phyloP scores from a whole-genome alignment of 352 stramenopile genomes.

The Globisporangium rhizosaccharum region DNA sequence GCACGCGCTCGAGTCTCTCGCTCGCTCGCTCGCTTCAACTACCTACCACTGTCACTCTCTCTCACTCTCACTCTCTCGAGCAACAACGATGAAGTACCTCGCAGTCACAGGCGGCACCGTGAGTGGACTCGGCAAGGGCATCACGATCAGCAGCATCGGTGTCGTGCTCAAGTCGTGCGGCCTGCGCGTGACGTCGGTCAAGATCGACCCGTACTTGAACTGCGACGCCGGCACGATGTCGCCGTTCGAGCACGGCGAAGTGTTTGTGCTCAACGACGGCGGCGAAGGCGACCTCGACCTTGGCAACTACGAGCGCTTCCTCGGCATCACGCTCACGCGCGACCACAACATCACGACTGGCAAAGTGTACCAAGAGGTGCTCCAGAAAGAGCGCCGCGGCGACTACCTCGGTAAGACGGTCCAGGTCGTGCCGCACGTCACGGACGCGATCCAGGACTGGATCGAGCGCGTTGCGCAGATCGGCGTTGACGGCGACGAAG shows the following conservation, averaged over 20 bases:
- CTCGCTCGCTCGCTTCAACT: conserved; percentile 8
- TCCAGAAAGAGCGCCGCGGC: conserved; percentile 93
- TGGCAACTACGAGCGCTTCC: conserved; percentile 99
- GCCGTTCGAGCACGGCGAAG: conserved; percentile 95
- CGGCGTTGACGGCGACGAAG: conserved; percentile 78
- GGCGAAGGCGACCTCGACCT: conserved; percentile 97
- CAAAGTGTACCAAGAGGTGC: conserved; percentile 97
- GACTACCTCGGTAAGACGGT: conserved; percentile 99
- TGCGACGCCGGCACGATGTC: conserved; percentile 98
- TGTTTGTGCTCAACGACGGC: conserved; percentile 98
- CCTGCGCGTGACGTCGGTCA: conserved; percentile 95
- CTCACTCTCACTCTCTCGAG: neutral
- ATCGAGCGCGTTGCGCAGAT: conserved; percentile 97
- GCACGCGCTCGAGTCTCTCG: conserved; percentile 3
- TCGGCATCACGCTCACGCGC: conserved; percentile 92
- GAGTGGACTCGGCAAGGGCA: conserved; percentile 98
- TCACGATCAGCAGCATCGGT: conserved; percentile 98
- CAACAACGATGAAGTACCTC: conserved; percentile 94
- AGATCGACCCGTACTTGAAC: conserved; percentile 99
- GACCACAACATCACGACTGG: conserved; percentile 99
- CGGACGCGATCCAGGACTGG: conserved; percentile 94
- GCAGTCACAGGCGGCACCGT: conserved; percentile 98
- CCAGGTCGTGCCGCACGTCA: conserved; percentile 97
- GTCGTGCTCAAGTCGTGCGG: conserved; percentile 95
- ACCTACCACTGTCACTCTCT: neutral